Evolutionary conservation across 2,329 filamentous ascomycete genomes (phyloP).

Genomic region (Paradendryphiella salina): DNA sequence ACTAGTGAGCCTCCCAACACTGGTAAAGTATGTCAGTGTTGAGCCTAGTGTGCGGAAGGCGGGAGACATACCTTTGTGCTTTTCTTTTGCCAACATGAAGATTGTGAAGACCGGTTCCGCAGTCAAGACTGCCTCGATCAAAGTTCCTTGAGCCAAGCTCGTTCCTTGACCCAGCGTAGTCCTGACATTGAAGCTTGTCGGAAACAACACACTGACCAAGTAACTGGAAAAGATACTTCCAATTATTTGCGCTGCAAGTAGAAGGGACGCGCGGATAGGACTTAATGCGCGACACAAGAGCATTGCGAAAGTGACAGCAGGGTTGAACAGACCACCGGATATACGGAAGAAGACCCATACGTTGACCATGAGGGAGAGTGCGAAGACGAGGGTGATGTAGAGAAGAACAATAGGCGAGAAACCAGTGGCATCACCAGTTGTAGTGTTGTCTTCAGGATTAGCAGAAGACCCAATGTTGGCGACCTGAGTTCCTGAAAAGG

Average conservation of each 20-base stretch:
- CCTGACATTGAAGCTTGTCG: slow-evolving; percentile 51
- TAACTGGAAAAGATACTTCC: slow-evolving; percentile 52
- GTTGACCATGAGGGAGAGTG: slow-evolving; percentile 46
- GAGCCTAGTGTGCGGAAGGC: neutral
- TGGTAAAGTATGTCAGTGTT: slow-evolving; percentile 6
- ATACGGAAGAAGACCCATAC: slow-evolving; percentile 49
- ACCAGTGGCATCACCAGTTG: slow-evolving; percentile 50
- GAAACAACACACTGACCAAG: slow-evolving; percentile 52
- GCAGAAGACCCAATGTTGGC: slow-evolving; percentile 54
- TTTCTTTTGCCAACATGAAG: slow-evolving; percentile 69
- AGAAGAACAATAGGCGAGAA: slow-evolving; percentile 51
- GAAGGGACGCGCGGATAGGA: slow-evolving; percentile 48
- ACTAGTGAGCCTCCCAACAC: too few relatives aligned
- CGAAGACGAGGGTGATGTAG: slow-evolving; percentile 45
- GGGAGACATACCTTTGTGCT: slow-evolving; percentile 58
- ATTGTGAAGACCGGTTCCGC: slow-evolving; percentile 47
- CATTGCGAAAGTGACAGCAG: slow-evolving; percentile 44
- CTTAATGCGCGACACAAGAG: slow-evolving; percentile 47
- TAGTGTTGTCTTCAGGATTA: slow-evolving; percentile 43
- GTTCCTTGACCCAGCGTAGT: slow-evolving; percentile 51
- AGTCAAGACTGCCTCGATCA: slow-evolving; percentile 48
- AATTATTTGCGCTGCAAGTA: slow-evolving; percentile 52
- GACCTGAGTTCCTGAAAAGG: slow-evolving; percentile 51
- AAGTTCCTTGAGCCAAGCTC: slow-evolving; percentile 51
- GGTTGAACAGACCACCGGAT: slow-evolving; percentile 38